These are phyloP conservation scores for Akanthomyces muscarius DNA, from an alignment of 2,329 filamentous ascomycete species.

Conservation along the genomic window DNA sequence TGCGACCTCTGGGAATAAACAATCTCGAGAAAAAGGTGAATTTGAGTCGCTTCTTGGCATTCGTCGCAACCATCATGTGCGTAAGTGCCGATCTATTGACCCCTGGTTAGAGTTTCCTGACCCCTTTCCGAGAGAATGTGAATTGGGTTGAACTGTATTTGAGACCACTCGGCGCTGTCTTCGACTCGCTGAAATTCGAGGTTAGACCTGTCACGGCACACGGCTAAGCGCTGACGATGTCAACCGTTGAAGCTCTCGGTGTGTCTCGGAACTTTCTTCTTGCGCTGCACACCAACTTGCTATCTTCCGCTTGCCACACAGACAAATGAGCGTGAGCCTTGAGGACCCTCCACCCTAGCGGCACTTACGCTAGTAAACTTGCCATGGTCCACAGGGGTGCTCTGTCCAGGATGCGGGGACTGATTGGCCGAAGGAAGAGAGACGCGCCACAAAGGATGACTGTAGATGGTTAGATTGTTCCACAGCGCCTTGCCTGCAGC, in stretches of 20 bases:
- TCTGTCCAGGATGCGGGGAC: not conserved
- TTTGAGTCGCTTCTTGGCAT: not conserved
- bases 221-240: not conserved
- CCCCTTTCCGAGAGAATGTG: not conserved
- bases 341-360: not conserved
- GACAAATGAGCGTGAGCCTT: constrained; percentile 3
- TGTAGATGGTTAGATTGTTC: constrained; percentile 8
- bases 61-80: not conserved
- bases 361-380: not conserved
- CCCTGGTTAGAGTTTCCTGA: not conserved
- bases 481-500: not conserved
- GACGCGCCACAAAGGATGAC: not conserved
- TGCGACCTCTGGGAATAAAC: not conserved
- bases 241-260: constrained; percentile 7
- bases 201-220: constrained; percentile 1
- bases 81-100: not conserved
- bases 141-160: not conserved
- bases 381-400: not conserved
- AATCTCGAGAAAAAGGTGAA: not conserved
- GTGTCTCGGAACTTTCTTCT: constrained; percentile 10
- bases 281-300: not conserved
- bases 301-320: constrained; percentile 1
- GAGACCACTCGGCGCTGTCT: not conserved
- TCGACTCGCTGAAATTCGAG: not conserved
- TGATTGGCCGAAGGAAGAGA: constrained; percentile 2